Evolutionary conservation across 345 rosid species (phyloP).

Genomic region (Triadica sebifera): DNA sequence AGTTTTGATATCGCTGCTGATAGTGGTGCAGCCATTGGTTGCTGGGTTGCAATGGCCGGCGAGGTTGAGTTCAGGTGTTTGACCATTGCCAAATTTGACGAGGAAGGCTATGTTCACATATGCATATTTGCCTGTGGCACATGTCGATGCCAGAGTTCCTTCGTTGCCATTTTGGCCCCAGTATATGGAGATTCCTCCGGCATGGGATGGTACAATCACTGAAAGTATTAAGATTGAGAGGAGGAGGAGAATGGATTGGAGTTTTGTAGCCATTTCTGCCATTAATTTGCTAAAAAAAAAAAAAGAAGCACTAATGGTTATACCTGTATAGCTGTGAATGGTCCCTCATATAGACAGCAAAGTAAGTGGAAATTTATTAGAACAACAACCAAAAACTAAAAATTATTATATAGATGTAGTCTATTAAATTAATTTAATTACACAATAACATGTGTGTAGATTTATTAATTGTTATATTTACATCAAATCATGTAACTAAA

Average conservation of each 20-base stretch:
- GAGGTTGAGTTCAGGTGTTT: slow-evolving; percentile 26
- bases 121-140: slow-evolving; percentile 26
- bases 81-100: slow-evolving; percentile 31
- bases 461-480: no score
- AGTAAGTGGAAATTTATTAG: background rate
- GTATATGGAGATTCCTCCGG: slow-evolving; percentile 32
- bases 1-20: slow-evolving; percentile 19
- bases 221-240: slow-evolving; percentile 14
- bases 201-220: slow-evolving; percentile 4
- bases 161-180: slow-evolving; percentile 40
- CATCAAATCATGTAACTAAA: no score
- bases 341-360: slow-evolving; percentile 6
- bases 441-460: no score
- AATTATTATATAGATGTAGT: no score
- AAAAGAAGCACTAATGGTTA: background rate
- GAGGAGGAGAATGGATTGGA: slow-evolving; percentile 6
- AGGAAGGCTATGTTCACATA: slow-evolving; percentile 35
- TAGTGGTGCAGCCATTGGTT: slow-evolving; percentile 7
- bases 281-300: background rate
- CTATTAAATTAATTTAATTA: no score
- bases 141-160: slow-evolving; percentile 33
- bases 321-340: background rate
- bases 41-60: slow-evolving; percentile 38
- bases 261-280: slow-evolving; percentile 20
- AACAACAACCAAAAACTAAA: background rate